Percentiles rank a stretch among this genome's conserved stretches.
Evolutionary conservation across 169 alveolate genomes (phyloP).

Genomic region (Pseudocohnilembus persalinus): DNA sequence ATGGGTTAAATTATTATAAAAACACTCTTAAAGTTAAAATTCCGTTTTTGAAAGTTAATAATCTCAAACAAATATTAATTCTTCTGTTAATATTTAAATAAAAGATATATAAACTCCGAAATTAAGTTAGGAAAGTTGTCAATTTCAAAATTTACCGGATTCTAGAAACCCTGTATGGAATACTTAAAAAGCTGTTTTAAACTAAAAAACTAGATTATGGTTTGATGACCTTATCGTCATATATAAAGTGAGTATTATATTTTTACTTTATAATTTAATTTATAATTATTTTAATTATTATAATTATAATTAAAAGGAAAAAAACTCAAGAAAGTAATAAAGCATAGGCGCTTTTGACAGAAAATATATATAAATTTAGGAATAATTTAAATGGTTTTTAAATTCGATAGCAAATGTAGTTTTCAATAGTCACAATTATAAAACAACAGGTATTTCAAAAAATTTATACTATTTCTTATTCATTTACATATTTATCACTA

Average conservation of each 20-base stretch:
- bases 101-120: not conserved
- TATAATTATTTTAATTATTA: too few relatives aligned
- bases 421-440: not conserved
- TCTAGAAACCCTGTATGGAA: not conserved
- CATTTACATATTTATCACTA: too few relatives aligned
- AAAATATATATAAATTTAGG: not conserved
- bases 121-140: not conserved
- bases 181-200: not conserved
- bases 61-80: too few relatives aligned
- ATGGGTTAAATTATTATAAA: not conserved
- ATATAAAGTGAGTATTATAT: not conserved
- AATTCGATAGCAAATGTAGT: not conserved
- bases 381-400: not conserved
- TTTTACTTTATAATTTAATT: too few relatives aligned
- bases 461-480: too few relatives aligned
- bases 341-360: not conserved
- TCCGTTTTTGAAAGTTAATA: too few relatives aligned
- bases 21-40: too few relatives aligned
- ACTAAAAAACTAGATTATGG: not conserved
- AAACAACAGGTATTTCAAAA: not conserved
- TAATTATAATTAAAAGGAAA: not conserved
- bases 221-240: not conserved
- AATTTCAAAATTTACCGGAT: not conserved
- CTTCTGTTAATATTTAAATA: too few relatives aligned
- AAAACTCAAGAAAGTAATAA: not conserved